A percentile compares a stretch with the other conserved stretches of the same genome.
These are phyloP conservation scores for Yamadazyma siamensis DNA, from an alignment of 1,139 yeast genomes.

Conservation along the genomic window DNA sequence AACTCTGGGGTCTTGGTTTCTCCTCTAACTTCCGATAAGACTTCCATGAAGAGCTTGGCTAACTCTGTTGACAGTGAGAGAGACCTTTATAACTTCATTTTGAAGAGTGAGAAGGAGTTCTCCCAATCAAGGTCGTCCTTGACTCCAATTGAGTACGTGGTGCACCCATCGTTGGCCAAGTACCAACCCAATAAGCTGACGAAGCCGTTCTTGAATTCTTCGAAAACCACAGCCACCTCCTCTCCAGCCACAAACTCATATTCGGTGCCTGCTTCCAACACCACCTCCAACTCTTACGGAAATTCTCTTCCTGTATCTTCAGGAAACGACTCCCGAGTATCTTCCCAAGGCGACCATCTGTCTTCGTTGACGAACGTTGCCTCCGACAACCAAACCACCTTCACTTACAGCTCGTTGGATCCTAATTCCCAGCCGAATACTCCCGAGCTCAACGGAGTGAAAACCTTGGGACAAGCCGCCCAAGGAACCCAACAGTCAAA, in stretches of 20 bases:
- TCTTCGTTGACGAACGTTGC: constrained; percentile 2
- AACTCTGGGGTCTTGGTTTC: constrained; percentile 81
- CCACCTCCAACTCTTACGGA: neutral
- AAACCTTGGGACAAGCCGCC: constrained; percentile 25
- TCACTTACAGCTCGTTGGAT: constrained; percentile 34
- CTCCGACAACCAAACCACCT: constrained; percentile 8
- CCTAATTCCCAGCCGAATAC: constrained; percentile 29
- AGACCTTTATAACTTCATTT: constrained; percentile 70
- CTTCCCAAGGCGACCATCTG: too few relatives aligned
- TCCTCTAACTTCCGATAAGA: constrained; percentile 57
- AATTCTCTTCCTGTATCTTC: neutral
- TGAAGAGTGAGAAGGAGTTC: constrained; percentile 41
- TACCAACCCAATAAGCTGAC: constrained; percentile 16
- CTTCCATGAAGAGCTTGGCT: constrained; percentile 74
- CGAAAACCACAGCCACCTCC: constrained; percentile 4
- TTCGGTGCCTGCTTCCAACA: constrained; percentile 1
- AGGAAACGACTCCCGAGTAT: neutral
- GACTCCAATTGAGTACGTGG: constrained; percentile 69
- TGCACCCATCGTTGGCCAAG: constrained; percentile 66
- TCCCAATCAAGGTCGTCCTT: constrained; percentile 29
- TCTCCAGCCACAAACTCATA: neutral
- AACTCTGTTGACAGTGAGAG: constrained; percentile 76
- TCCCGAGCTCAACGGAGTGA: constrained; percentile 39
- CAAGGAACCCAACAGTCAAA: constrained; percentile 18
- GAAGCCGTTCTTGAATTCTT: constrained; percentile 40